Evolutionary conservation across 2,329 filamentous ascomycete species (phyloP), one percentile per base, ranked within the genome.

Genomic region (Ceratocystiopsis sp.): DNA sequence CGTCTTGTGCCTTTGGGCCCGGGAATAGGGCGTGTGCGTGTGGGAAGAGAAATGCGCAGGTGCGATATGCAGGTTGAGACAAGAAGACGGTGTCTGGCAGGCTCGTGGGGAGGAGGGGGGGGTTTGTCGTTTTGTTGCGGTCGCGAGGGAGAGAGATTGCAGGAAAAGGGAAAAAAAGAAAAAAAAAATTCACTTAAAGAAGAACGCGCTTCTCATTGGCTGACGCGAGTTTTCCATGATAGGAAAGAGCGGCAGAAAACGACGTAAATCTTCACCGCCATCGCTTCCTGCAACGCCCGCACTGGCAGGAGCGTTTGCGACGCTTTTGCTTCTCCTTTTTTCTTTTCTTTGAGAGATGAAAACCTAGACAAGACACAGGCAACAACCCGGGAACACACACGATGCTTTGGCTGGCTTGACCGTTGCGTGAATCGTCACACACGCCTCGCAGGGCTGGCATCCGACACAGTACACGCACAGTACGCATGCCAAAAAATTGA

Each of bases 161-260:
- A 29, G 9, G 10, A 29, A 11, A 29, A 29, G 25, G 25, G 25
- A 29, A 29, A 29, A 29, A 29, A 29, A 45, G 19, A 35, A 8
- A 25, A 17, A n/a, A 38, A 39, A 36, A 37, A 32, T 37, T 41
- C 40, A 42, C 36, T 42, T 38, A 34, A 42, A 42, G 32, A 11
- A 37, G 42, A 18, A 38, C 44, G 39, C 17, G 18, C 13, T 33
- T 11, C 17, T 44, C 21, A 48, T 50, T 50, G 48, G 48, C 41
- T 36, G 35, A 17, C 15, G 14, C 11, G 8, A 13, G 17, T 4
- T 5, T 35, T 9, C 41, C 42, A 35, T 43, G 38, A 15, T 32
- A n/a, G 3, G 38, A 44, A 46, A 40, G 29, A 35, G 33, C 42
- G 47, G 47, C 49, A 50, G 45, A 49, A 50, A 38, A 16, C 1